These are phyloP conservation scores for Hawksworthiomyces lignivorus DNA, from an alignment of 2,329 filamentous ascomycete genomes.

Conservation along the genomic window DNA sequence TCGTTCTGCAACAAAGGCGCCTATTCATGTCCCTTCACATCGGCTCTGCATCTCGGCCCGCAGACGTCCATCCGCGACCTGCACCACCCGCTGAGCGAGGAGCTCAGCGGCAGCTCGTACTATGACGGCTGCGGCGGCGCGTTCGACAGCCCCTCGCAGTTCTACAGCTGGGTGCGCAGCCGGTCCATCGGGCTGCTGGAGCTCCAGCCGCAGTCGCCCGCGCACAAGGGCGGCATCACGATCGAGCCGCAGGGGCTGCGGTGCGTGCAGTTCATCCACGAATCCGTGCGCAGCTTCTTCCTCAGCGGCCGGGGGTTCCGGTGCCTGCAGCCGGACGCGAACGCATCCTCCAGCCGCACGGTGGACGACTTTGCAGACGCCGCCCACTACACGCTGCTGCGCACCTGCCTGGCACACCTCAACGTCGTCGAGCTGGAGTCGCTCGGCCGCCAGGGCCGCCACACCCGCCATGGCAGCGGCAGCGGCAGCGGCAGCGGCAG, in stretches of 20 bases:
- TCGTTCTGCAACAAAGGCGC: no score
- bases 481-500: no score
- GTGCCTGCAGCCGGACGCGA: slow-evolving; percentile 15
- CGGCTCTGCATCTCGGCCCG: slow-evolving; percentile 19
- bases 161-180: slow-evolving; percentile 23
- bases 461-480: no score
- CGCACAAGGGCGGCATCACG: slow-evolving; percentile 3
- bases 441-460: slow-evolving; percentile 17
- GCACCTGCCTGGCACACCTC: slow-evolving; percentile 25
- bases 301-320: slow-evolving; percentile 24
- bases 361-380: slow-evolving; percentile 20
- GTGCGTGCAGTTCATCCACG: slow-evolving; percentile 23
- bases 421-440: slow-evolving; percentile 26
- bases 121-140: no score
- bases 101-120: no score
- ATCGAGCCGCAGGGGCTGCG: slow-evolving; percentile 22
- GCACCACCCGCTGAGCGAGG: not conserved
- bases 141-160: slow-evolving; percentile 22
- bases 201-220: slow-evolving; percentile 17
- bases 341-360: slow-evolving; percentile 4
- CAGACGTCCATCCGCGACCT: slow-evolving; percentile 21
- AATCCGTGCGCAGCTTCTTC: slow-evolving; percentile 26
- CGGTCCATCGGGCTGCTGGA: slow-evolving; percentile 26
- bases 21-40: no score
- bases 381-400: slow-evolving; percentile 23